Base-by-base conservation (phyloP, 805 yeast genomes). In the Pichia nanzhaoensis region DNA sequence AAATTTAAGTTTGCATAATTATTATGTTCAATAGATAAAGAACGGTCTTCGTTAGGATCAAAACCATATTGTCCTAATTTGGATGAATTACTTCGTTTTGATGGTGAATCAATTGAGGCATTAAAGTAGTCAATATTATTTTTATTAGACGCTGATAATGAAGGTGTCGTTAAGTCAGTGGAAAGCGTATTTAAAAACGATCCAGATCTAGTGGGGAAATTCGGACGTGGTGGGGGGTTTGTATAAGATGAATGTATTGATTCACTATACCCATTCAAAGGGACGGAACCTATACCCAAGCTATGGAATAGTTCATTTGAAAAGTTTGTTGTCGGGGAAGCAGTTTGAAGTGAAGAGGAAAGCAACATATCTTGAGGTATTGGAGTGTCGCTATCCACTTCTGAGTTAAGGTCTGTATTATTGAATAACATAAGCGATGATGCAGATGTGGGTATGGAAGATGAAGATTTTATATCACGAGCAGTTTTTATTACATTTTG, bases 41-140 rank as follows among this genome's bases (percentile, higher is more conserved):
- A 42, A 12, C 42, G 40, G 6, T 39, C 44, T 14, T 50, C 47
- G 6, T 34, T 28, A 19, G 41, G 44, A 27, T 50, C 53, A 34
- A 50, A 48, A 7, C n/a, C 47, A 51, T 34, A 45, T 47, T 24
- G 27, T 34, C 33, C 28, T 44, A 39, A 30, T 49, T 45, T 28
- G 49, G 19, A 4, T 14, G 12, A 17, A 19, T 32, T 21, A 18
- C n/a, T 27, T 27, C 37, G 49, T 5, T 53, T 45, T 31, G 50
- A 21, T 9, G 58, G 56, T 6, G 60, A 53, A 21, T 54, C 55
- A n/a, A 53, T 40, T 14, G 61, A 56, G 24, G 57, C 51, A 44
- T 57, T 51, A 24, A 54, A 44, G 3, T 51, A 36, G 33, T 52
- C 52, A 2, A 37, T 28, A 16, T 19, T 32, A 17, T 34, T 33